Evolutionary conservation across 2,329 filamentous ascomycete species (phyloP).

Genomic region (Hypoxylon sp.): DNA sequence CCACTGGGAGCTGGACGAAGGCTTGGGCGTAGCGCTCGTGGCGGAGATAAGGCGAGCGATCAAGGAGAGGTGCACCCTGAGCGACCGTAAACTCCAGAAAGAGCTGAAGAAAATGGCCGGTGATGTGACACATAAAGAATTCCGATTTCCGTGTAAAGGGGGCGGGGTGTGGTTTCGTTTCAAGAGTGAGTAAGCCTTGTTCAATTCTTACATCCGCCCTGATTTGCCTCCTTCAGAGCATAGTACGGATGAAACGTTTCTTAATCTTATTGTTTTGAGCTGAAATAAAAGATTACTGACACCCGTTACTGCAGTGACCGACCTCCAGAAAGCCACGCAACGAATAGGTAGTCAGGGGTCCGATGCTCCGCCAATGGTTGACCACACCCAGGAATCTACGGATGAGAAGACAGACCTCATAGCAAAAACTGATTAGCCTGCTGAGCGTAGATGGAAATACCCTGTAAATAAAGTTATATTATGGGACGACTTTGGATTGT

Average conservation of each 20-base stretch:
- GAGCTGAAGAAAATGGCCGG: slow-evolving; percentile 30
- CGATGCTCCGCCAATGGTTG: not conserved
- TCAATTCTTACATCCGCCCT: not conserved
- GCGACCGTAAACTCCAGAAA: slow-evolving; percentile 26
- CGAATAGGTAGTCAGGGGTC: not conserved
- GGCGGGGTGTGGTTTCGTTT: slow-evolving; percentile 44
- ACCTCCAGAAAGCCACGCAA: slow-evolving; percentile 31
- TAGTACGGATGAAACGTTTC: too few species aligned
- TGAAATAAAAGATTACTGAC: not conserved
- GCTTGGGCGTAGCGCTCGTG: slow-evolving; percentile 36
- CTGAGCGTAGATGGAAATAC: not conserved
- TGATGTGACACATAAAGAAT: slow-evolving; percentile 28
- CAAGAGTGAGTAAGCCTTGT: slow-evolving; percentile 9
- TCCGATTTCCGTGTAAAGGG: slow-evolving; percentile 33
- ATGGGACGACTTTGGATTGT: not conserved
- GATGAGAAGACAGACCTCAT: not conserved
- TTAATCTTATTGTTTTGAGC: not conserved
- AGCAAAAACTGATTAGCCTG: not conserved
- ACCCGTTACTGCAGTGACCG: slow-evolving; percentile 16
- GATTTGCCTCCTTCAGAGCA: not conserved
- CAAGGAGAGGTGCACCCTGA: slow-evolving; percentile 26
- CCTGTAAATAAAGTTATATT: not conserved
- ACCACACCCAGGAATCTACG: not conserved
- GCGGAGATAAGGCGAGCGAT: slow-evolving; percentile 38
- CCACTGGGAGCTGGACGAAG: slow-evolving; percentile 35